Conservation (phyloP, 2,329 filamentous ascomycete genomes). For the Sphaerulina vaccinii region DNA sequence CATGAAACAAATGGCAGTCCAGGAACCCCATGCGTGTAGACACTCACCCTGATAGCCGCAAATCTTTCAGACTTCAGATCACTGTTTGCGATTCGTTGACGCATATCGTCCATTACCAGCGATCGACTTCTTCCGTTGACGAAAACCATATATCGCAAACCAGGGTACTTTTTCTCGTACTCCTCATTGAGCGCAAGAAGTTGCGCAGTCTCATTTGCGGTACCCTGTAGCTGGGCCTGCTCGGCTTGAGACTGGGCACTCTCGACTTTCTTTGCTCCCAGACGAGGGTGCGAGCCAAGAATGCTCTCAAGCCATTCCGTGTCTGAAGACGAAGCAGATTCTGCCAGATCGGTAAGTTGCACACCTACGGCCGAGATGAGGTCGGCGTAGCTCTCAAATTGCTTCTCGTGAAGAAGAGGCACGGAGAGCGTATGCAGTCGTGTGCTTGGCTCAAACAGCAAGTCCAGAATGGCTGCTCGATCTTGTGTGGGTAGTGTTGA, state of each 20-base stretch:
- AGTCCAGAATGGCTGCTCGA: slow-evolving; percentile 64
- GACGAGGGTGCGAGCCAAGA: slow-evolving; percentile 75
- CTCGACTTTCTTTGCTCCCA: slow-evolving; percentile 79
- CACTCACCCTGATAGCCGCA: slow-evolving; percentile 70
- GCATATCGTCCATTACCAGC: slow-evolving; percentile 81
- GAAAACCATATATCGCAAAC: slow-evolving; percentile 85
- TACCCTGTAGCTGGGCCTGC: slow-evolving; percentile 69
- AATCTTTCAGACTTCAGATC: slow-evolving; percentile 66
- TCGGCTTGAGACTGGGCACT: slow-evolving; percentile 78
- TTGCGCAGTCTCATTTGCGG: slow-evolving; percentile 54
- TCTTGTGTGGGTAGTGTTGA: slow-evolving; percentile 55
- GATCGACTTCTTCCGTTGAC: slow-evolving; percentile 76
- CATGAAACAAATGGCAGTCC: slow-evolving; percentile 6
- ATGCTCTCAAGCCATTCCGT: slow-evolving; percentile 65
- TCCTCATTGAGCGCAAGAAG: slow-evolving; percentile 67
- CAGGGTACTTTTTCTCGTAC: slow-evolving; percentile 79
- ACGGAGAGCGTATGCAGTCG: slow-evolving; percentile 71
- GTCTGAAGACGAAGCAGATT: slow-evolving; percentile 51
- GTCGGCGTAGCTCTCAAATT: slow-evolving; percentile 65
- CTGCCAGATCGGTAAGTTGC: slow-evolving; percentile 61
- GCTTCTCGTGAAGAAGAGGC: slow-evolving; percentile 60
- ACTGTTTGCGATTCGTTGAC: slow-evolving; percentile 65
- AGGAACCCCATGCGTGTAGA: not conserved
- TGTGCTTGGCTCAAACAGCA: slow-evolving; percentile 79
- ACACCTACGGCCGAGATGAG: slow-evolving; percentile 67